Evolutionary conservation across 202 grass and related monocot species (phyloP), one percentile per base, ranked within the genome.

Genomic region (Digitaria exilis): DNA sequence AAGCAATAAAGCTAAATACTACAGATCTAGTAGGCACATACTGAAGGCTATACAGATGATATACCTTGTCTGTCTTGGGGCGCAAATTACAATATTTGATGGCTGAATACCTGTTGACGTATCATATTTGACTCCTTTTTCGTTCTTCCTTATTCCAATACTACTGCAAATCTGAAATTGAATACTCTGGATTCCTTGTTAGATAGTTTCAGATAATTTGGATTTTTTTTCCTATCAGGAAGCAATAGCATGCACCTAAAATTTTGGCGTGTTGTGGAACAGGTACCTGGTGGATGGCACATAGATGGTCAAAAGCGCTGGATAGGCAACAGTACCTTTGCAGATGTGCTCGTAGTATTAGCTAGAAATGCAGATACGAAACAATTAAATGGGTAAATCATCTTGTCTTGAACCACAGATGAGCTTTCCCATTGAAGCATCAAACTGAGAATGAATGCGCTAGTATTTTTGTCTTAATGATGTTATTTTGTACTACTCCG

Each of bases 241-340:
- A 73, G 31, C 13, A 44, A 10, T 80, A 35, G 6, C 19, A n/a
- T 25, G 25, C 42, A 57, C 5, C 48, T 67, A 48, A 28, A 73
- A 11, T 77, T 6, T 79, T 86, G 56, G 45, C 19, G 49, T 70
- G 6, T 71, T 52, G 7, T 90, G 61, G 31, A 77, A 57, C 77
- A 97, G 91, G 91, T 79, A 77, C 79, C 89, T 80, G 94, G 94
- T 71, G 94, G 94, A 30, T 97, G 94, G 91, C 49, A 86, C 49
- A 73, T 97, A 84, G 78, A 91, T 91, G 94, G 94, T 29, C 82
- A 93, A 91, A 97, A 97, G 55, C 85, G 94, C 35, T 97, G 91
- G 94, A 97, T 97, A 65, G 94, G 91, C 82, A 97, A 97, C 71
- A 88, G 91, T 89, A 97, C 94, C 6, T 97, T 97, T 79, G 94